Percentiles rank a stretch among this genome's conserved stretches.
Conservation (phyloP, 2,329 filamentous ascomycete species). For the Blastomyces silverae region DNA sequence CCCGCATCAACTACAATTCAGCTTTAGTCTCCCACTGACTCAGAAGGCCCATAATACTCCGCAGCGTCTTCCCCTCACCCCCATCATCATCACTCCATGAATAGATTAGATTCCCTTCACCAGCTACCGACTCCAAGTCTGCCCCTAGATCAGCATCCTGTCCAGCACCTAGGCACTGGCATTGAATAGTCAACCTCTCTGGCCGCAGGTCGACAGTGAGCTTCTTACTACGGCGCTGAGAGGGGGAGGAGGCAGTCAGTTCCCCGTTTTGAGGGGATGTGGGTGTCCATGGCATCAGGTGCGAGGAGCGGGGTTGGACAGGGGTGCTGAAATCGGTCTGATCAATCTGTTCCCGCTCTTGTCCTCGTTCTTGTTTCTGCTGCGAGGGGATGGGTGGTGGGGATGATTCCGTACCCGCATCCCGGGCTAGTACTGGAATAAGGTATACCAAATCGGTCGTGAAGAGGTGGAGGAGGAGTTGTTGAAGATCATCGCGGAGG, state of each 20-base stretch:
- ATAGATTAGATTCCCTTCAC: neutral
- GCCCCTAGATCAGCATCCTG: neutral
- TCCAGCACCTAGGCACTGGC: neutral
- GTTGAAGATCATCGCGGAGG: slow-evolving; percentile 32
- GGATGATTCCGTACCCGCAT: neutral
- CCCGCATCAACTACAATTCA: neutral
- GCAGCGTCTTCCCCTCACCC: neutral
- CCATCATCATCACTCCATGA: slow-evolving; percentile 1
- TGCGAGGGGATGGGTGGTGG: neutral
- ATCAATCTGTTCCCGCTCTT: slow-evolving; percentile 4
- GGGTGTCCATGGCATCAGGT: slow-evolving; percentile 18
- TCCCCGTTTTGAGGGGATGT: slow-evolving; percentile 35
- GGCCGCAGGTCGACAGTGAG: slow-evolving; percentile 30
- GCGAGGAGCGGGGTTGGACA: neutral
- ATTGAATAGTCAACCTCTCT: slow-evolving; percentile 25
- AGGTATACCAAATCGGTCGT: slow-evolving; percentile 36
- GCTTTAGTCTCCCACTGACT: neutral
- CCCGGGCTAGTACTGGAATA: slow-evolving; percentile 24
- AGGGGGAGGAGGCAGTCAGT: slow-evolving; percentile 24
- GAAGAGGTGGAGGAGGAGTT: slow-evolving; percentile 32
- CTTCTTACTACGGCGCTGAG: slow-evolving; percentile 27
- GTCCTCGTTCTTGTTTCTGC: neutral
- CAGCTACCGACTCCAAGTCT: neutral
- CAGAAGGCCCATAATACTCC: neutral
- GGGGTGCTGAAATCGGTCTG: neutral